Base-by-base conservation (phyloP, 2,329 filamentous ascomycete species). In the Ascochyta rabiei region DNA sequence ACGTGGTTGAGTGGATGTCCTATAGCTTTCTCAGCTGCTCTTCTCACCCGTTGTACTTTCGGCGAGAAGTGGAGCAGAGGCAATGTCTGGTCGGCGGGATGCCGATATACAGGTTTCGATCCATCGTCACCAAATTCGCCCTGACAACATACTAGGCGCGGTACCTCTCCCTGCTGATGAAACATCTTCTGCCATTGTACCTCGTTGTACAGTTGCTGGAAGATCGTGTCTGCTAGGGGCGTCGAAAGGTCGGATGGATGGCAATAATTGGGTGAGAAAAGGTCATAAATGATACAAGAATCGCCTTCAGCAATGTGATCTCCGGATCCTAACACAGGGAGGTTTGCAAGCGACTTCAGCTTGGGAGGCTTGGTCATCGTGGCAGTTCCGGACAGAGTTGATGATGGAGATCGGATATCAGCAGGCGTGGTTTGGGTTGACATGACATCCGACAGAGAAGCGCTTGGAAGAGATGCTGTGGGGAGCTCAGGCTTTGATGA, bases 141-240 rank as follows among this genome's bases (percentile, higher is more conserved):
- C 73, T 98, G 93, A 18, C 96, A 92, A 43, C 91, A 92, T 6
- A 98, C 91, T 2, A 97, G 84, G 33, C 95, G 87, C 38, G 95
- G 95, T 0, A 98, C 95, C 66, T 95, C 89, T 23, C 95, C 93
- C 30, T 91, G 90, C 61, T 93, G 89, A 65, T 98, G 95, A 38
- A 88, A 88, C 95, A 99, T 98, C 61, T 85, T 89, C 70, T 93
- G 88, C 92, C 93, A 99, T 62, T 83, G 79, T 0, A 97, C 86
- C 72, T 98, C 93, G 13, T 83, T 77, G 47, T 86, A 85, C 15
- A 96, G 79, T 34, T 81, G 82, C 18, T 87, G 81, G 71, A 96
- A 97, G 6, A 89, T 82, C 15, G 81, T 79, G 1, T 84, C 76
- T 4, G 81, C 80, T 1, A 89, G 67, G 6, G 78, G 69, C 0